phyloP scores from a whole-genome alignment of 2,329 filamentous ascomycete species.

The Penicillium hordei region DNA sequence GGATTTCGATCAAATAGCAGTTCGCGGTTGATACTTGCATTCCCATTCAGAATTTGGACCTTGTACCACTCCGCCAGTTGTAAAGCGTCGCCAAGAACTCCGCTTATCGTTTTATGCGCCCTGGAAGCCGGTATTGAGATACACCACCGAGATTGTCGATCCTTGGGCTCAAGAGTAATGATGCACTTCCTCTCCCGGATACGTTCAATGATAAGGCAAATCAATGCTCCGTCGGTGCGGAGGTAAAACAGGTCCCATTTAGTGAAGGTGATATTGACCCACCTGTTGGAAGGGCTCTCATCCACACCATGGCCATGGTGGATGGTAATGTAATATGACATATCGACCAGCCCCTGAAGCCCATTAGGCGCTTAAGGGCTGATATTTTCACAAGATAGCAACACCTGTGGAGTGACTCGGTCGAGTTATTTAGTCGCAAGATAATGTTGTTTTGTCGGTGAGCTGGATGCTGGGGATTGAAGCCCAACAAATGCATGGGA shows the following conservation, averaged over 20 bases:
- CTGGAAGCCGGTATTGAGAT: constrained; percentile 5
- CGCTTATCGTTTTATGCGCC: background rate
- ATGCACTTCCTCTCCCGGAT: background rate
- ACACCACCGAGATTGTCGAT: background rate
- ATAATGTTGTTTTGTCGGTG: background rate
- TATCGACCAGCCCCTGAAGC: background rate
- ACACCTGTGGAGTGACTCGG: background rate
- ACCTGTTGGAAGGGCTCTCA: background rate
- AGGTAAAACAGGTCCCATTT: background rate
- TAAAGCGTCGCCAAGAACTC: background rate
- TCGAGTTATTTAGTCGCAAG: no score
- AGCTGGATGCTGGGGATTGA: background rate
- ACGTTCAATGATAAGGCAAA: constrained; percentile 1
- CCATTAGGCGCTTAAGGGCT: background rate
- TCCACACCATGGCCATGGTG: background rate
- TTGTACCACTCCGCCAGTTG: constrained; percentile 3
- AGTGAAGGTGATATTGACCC: constrained; percentile 2
- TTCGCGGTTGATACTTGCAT: constrained; percentile 2
- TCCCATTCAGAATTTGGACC: background rate
- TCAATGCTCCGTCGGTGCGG: constrained; percentile 3
- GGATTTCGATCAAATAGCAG: constrained; percentile 2
- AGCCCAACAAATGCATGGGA: background rate
- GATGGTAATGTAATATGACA: constrained; percentile 5
- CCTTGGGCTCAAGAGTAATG: background rate
- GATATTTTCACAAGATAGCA: background rate